phyloP scores from a whole-genome alignment of 1,139 yeast genomes.

The Geotrichum klebahnii region DNA sequence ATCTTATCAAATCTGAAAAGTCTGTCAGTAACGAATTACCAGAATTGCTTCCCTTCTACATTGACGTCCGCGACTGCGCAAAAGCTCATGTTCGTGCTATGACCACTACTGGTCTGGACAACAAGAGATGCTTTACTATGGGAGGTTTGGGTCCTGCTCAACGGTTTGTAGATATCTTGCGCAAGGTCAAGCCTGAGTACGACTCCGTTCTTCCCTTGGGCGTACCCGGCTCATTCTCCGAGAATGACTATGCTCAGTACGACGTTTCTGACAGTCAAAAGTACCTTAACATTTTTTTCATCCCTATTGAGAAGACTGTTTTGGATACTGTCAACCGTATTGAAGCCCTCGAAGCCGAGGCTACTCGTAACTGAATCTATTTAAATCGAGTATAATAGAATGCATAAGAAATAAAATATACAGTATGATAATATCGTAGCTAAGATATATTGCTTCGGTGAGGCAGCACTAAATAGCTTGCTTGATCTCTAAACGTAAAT shows the following conservation, averaged over 20 bases:
- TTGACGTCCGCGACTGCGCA: slow-evolving; percentile 13
- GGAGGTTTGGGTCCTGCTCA: slow-evolving; percentile 36
- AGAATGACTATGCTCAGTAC: slow-evolving; percentile 1
- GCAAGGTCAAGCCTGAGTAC: slow-evolving; percentile 23
- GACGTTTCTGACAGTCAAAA: slow-evolving; percentile 24
- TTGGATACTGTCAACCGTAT: slow-evolving; percentile 25
- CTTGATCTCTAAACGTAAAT: too few relatives aligned
- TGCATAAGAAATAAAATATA: too few relatives aligned
- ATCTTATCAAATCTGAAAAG: neutral
- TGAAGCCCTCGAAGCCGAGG: too few relatives aligned
- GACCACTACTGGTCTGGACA: slow-evolving; percentile 29
- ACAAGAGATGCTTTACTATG: slow-evolving; percentile 42
- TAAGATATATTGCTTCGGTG: too few relatives aligned
- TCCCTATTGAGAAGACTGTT: slow-evolving; percentile 25
- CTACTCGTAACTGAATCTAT: too few relatives aligned
- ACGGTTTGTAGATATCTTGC: slow-evolving; percentile 38
- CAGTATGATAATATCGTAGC: too few relatives aligned
- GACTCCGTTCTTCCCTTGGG: slow-evolving; percentile 1
- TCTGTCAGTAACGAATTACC: neutral
- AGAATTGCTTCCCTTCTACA: neutral
- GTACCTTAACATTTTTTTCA: slow-evolving; percentile 26
- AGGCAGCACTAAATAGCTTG: too few relatives aligned
- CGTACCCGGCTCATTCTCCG: neutral
- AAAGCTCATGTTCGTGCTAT: slow-evolving; percentile 21
- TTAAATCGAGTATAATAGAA: too few relatives aligned